Percentiles rank a stretch among this genome's conserved stretches.
These are phyloP conservation scores for Cladosporium sp. DNA, from an alignment of 2,329 filamentous ascomycete species.

Conservation along the genomic window DNA sequence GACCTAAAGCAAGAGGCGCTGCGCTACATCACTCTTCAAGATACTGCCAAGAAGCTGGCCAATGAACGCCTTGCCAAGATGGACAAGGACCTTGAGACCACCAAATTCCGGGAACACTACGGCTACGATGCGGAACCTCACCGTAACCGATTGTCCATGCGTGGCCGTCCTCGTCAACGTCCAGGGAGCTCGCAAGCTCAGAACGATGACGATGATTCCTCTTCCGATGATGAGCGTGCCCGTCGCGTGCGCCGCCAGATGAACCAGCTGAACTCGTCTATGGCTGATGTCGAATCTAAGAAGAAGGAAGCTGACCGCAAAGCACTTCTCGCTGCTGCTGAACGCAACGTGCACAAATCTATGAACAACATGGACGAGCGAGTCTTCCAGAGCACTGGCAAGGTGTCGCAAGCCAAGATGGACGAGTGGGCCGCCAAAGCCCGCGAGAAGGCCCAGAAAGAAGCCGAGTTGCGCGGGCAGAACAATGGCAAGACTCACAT, in stretches of 20 bases:
- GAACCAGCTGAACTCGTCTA: constrained; percentile 70
- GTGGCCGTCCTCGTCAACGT: constrained; percentile 60
- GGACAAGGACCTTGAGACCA: constrained; percentile 65
- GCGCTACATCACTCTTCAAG: constrained; percentile 69
- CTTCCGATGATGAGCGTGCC: constrained; percentile 66
- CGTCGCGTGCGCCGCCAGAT: constrained; percentile 76
- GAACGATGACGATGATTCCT: constrained; percentile 37
- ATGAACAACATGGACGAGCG: constrained; percentile 81
- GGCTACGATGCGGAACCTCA: constrained; percentile 57
- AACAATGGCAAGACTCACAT: constrained; percentile 66
- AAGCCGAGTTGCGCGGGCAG: constrained; percentile 62
- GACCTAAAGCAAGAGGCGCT: constrained; percentile 57
- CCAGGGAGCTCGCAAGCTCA: constrained; percentile 64
- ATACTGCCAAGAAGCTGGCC: constrained; percentile 82
- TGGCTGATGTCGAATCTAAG: constrained; percentile 69
- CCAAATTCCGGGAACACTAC: constrained; percentile 76
- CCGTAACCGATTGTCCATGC: constrained; percentile 54
- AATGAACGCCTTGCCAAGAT: constrained; percentile 81
- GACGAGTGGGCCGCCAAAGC: constrained; percentile 81
- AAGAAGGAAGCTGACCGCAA: constrained; percentile 77
- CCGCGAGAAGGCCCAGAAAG: constrained; percentile 66
- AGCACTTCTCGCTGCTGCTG: constrained; percentile 73
- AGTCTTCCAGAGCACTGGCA: constrained; percentile 75
- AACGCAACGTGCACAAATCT: constrained; percentile 79
- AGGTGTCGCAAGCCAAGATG: constrained; percentile 66